Evolutionary conservation across 2,329 filamentous ascomycete genomes (phyloP), one percentile per base, ranked within the genome.

Genomic region (Anthostomella pinea): DNA sequence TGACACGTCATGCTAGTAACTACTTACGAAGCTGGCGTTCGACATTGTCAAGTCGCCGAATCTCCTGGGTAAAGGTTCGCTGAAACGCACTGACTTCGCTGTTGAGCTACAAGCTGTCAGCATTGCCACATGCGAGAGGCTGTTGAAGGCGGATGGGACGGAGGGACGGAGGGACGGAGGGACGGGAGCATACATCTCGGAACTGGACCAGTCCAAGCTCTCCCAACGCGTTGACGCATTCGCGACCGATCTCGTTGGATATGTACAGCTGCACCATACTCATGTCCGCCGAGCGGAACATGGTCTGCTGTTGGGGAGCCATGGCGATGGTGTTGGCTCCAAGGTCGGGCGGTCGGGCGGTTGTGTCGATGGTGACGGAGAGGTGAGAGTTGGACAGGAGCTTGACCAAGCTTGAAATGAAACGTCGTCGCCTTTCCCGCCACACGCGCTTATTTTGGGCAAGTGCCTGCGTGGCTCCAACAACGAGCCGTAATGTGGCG

Each of bases 281-380:
- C 93, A 98, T 98, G 69, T 96, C 87, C 87, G 89, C 87, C 64
- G 93, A 98, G 79, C 94, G 91, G 83, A 98, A 97, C 74, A 96
- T 87, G 68, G 90, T 95, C 72, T 97, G 89, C 71, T 87, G 70
- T 64, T 72, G 68, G 52, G 75, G 72, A 66, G 78, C 79, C 81
- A 84, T 85, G 49, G 51, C 67, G 61, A 50, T 49, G 49, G 48
- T 45, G 45, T 28, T 36, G 33, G 33, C 52, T 55, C 44, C 50
- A 40, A 46, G 41, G 43, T 30, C 36, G 38, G 45, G 42, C 41
- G 16, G 43, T 24, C 41, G 34, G 39, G 20, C 46, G 35, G 33
- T 42, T 42, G 38, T 13, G 33, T 20, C n/a, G 28, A 46, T 48
- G 43, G 41, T 46, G 40, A 40, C 38, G 40, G 44, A 23, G 36